Base-by-base conservation (phyloP, 164 flowering plant genomes). In the Protea cynaroides region DNA sequence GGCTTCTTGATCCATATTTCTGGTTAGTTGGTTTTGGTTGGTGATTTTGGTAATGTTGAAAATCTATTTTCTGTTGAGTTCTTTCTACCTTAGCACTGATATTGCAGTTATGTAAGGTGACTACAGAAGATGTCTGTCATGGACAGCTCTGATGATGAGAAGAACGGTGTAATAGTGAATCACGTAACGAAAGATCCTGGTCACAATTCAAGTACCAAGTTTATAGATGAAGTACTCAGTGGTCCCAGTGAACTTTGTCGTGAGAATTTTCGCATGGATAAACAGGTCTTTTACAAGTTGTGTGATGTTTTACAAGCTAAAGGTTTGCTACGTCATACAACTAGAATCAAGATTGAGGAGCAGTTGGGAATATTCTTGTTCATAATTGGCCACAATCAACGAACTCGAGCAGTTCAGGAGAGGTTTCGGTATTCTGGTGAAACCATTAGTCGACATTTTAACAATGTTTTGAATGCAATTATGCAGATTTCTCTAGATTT, bases 361-460 rank as follows among this genome's bases (percentile, higher is more conserved):
- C 86, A 82, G 59, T 60, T 84, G 49, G 89, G 85, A 56, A 84
- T 82, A 65, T 82, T 84, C 72, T 43, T 84, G 79, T 78, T 79
- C 58, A 82, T 80, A 34, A 58, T 79, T 51, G 86, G 89, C 25
- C 89, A 84, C 63, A 82, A 82, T 58, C 73, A 75, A 21, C 79
- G 89, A 21, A 82, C 78, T 59, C 76, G 86, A 66, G 80, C 83
- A 62, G 83, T 84, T 19, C 86, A 82, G 58, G 83, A 84, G 72
- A 65, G 73, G 47, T 84, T 84, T 65, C 62, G 75, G 23, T 79
- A 82, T 62, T 84, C 89, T 17, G 86, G 84, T 44, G 86, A 82
- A 76, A 82, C 88, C 47, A 84, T 82, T 46, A 84, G 89, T 53
- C 86, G 86, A 56, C 86, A 84, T 75, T 84, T 84, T 72, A 84